Evolutionary conservation across 1,284 basidiomycete genomes (phyloP), one percentile per base, ranked within the genome.

Genomic region (Ganoderma meredithae): DNA sequence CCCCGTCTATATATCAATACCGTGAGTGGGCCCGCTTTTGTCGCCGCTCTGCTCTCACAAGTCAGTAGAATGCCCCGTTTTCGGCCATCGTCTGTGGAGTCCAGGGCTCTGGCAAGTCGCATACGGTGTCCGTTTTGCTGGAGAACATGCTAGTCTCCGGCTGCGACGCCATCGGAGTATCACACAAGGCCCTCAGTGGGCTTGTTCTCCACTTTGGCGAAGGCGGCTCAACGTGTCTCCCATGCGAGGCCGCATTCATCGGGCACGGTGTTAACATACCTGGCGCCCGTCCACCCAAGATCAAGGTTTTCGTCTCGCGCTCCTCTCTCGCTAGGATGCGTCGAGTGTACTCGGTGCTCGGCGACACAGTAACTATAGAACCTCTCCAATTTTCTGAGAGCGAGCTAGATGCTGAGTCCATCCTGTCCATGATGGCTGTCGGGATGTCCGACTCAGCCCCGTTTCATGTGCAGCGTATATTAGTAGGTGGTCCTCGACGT

Each of bases 141-240:
- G 90, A 92, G 74, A 88, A 82, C 63, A 90, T 91, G 88, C 80
- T 92, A 12, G 85, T 92, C 22, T 73, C 87, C 0, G 77, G 80
- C 15, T 83, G 83, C 63, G 73, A 80, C 1, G 74, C 82, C 0
- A 84, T 88, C 43, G 91, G 91, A 0, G 77, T 76, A 0, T 76
- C 90, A 3, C 73, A 82, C 19, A 87, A 85, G 65, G 80, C 89
- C 0, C 82, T 92, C 0, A 83, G 84, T 7, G 90, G 88, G 0
- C 82, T 92, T 0, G 87, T 93, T 3, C 83, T 92, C 5, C 90
- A 92, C 73, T 90, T 88, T 62, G 88, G 90, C 0, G 90, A 91
- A 76, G 88, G 88, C 8, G 90, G 90, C 0, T 75, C 83, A 0
- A 79, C 78, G 52, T 80, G 86, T 0, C 81, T 84, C 31, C 90